Percentiles rank a stretch among this genome's conserved stretches.
Conservation (phyloP, 1,284 basidiomycete species). For the Sanguinoderma infundibulare region DNA sequence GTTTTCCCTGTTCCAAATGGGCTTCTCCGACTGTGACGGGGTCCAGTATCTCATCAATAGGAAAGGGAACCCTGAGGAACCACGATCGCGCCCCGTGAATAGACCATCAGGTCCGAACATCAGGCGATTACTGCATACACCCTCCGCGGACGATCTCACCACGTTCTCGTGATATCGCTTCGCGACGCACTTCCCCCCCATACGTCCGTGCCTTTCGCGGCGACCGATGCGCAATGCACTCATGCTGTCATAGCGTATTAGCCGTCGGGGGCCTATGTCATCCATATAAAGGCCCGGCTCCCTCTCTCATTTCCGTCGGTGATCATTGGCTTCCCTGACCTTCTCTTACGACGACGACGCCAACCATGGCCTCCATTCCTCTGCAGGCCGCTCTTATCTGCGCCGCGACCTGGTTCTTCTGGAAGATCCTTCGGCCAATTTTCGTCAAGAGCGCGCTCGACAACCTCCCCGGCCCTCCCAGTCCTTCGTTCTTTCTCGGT, state of each 20-base stretch:
- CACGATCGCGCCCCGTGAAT: not conserved
- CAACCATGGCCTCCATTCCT: conserved; percentile 2
- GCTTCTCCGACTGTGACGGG: not conserved
- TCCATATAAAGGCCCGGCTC: not conserved
- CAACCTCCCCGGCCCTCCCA: conserved; percentile 17
- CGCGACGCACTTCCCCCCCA: not conserved
- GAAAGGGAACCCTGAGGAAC: not conserved
- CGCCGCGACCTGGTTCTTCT: conserved; percentile 7
- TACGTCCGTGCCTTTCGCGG: not conserved
- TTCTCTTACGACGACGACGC: not conserved
- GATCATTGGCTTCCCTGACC: not conserved
- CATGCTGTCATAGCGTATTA: conserved; percentile 6
- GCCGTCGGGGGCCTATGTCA: not conserved
- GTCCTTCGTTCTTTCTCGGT: conserved; percentile 18
- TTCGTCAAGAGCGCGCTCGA: conserved; percentile 10
- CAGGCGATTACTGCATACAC: not conserved
- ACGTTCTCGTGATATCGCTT: not conserved
- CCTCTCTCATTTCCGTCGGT: not conserved
- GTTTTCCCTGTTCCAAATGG: not conserved
- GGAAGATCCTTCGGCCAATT: conserved; percentile 12
- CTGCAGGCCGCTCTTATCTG: not conserved
- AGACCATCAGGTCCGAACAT: not conserved
- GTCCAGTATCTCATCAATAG: not conserved
- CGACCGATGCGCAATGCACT: not conserved
- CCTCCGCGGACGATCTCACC: not conserved